Evolutionary conservation across 2,329 filamentous ascomycete species (phyloP).

Genomic region (Tolypocladium pustulatum): DNA sequence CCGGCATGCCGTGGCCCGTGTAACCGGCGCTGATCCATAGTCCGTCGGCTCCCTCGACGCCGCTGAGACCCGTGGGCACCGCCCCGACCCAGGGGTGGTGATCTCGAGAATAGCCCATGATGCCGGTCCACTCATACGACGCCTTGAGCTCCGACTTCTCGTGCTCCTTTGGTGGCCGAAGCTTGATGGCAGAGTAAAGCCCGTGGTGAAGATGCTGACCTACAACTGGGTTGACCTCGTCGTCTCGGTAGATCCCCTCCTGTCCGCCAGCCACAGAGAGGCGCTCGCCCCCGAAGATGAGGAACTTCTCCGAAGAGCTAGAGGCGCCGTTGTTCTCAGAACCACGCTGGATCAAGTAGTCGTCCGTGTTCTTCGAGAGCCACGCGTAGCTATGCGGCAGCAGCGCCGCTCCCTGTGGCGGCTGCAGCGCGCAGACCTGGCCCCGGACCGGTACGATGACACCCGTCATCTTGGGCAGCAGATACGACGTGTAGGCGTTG

Average conservation of each 20-base stretch:
- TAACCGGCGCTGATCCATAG: constrained; percentile 58
- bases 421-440: constrained; percentile 57
- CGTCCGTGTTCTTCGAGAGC: constrained; percentile 45
- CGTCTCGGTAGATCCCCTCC: constrained; percentile 49
- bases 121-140: constrained; percentile 63
- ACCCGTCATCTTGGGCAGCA: constrained; percentile 58
- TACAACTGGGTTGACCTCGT: constrained; percentile 42
- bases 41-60: constrained; percentile 30
- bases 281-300: constrained; percentile 65
- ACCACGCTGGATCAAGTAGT: constrained; percentile 59
- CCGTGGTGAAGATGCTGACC: constrained; percentile 43
- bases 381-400: constrained; percentile 56
- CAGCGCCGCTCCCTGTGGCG: constrained; percentile 30
- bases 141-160: constrained; percentile 36
- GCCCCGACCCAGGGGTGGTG: constrained; percentile 59
- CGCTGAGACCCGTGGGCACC: constrained; percentile 43
- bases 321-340: constrained; percentile 27
- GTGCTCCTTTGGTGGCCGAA: constrained; percentile 20
- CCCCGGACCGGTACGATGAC: constrained; percentile 70
- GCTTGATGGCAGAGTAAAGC: constrained; percentile 29
- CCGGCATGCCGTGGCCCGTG: constrained; percentile 69
- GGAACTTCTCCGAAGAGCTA: constrained; percentile 22
- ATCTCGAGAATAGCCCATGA: constrained; percentile 68
- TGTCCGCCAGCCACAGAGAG: constrained; percentile 34
- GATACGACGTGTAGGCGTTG: constrained; percentile 72